A percentile compares a stretch with the other conserved stretches of the same genome.
phyloP scores from a whole-genome alignment of 2,329 filamentous ascomycete species.

The Curvularia sp. region DNA sequence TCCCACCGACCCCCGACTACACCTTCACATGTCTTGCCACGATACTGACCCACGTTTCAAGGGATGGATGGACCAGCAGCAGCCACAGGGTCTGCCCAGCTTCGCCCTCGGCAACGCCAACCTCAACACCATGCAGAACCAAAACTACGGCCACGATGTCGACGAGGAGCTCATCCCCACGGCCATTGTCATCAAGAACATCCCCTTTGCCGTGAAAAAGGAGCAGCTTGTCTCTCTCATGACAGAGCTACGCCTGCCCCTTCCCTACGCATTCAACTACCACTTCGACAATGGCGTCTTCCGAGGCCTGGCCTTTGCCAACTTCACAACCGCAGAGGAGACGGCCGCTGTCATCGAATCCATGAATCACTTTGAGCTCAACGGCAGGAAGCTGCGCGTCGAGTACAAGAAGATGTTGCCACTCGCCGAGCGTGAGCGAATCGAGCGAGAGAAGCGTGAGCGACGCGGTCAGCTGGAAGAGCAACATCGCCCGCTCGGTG shows the following conservation, averaged over 20 bases:
- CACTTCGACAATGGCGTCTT: slow-evolving; percentile 99
- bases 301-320: slow-evolving; percentile 93
- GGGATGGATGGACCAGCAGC: slow-evolving; percentile 65
- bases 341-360: slow-evolving; percentile 90
- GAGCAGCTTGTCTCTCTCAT: slow-evolving; percentile 92
- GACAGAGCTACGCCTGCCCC: slow-evolving; percentile 89
- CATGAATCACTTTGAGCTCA: slow-evolving; percentile 94
- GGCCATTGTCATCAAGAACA: slow-evolving; percentile 99
- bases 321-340: slow-evolving; percentile 95
- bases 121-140: slow-evolving; percentile 47
- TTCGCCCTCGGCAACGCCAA: slow-evolving; percentile 50
- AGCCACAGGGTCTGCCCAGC: slow-evolving; percentile 52
- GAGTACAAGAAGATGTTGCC: slow-evolving; percentile 99
- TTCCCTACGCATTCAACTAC: slow-evolving; percentile 99
- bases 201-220: slow-evolving; percentile 97
- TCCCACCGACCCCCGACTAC: neutral
- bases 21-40: neutral
- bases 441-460: slow-evolving; percentile 96
- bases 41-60: slow-evolving; percentile 40
- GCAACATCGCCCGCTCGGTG: slow-evolving; percentile 80
- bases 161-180: slow-evolving; percentile 94
- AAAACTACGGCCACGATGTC: slow-evolving; percentile 59
- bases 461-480: slow-evolving; percentile 95
- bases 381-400: slow-evolving; percentile 90
- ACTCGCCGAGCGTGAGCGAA: slow-evolving; percentile 89